A percentile compares a stretch with the other conserved stretches of the same genome.
These are phyloP conservation scores for Pseudoturritis turrita DNA, from an alignment of 345 rosid species.

Conservation along the genomic window DNA sequence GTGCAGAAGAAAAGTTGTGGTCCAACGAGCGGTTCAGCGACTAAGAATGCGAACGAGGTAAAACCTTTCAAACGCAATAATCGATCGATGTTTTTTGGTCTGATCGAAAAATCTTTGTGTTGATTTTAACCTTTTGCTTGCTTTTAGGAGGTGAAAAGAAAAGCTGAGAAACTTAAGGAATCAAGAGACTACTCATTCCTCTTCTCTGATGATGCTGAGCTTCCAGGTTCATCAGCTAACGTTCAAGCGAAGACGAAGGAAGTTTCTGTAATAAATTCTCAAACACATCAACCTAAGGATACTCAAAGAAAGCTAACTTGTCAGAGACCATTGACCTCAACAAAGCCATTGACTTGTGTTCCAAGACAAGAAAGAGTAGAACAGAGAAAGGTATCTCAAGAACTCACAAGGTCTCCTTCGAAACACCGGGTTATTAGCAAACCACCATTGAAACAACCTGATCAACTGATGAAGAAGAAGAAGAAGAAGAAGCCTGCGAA, in stretches of 20 bases:
- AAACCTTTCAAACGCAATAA: background rate
- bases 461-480: slow-evolving; percentile 28
- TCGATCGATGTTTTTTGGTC: background rate
- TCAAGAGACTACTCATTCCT: slow-evolving; percentile 87
- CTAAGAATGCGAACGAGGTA: slow-evolving; percentile 44
- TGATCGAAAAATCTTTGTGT: background rate
- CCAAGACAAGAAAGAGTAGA: slow-evolving; percentile 34
- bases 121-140: background rate
- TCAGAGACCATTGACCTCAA: slow-evolving; percentile 28
- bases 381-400: slow-evolving; percentile 37
- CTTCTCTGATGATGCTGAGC: slow-evolving; percentile 57
- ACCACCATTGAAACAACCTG: background rate
- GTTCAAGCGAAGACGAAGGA: background rate
- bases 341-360: slow-evolving; percentile 36
- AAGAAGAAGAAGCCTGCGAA: slow-evolving; percentile 40
- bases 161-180: slow-evolving; percentile 59
- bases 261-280: slow-evolving; percentile 11
- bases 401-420: slow-evolving; percentile 30
- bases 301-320: background rate
- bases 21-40: slow-evolving; percentile 27
- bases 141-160: slow-evolving; percentile 26
- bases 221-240: too few relatives aligned
- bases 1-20: slow-evolving; percentile 46
- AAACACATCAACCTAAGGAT: too few relatives aligned
- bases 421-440: slow-evolving; percentile 39